A percentile compares a stretch with the other conserved stretches of the same genome.
phyloP scores from a whole-genome alignment of 2,329 filamentous ascomycete species.

The Colletotrichum sp. region DNA sequence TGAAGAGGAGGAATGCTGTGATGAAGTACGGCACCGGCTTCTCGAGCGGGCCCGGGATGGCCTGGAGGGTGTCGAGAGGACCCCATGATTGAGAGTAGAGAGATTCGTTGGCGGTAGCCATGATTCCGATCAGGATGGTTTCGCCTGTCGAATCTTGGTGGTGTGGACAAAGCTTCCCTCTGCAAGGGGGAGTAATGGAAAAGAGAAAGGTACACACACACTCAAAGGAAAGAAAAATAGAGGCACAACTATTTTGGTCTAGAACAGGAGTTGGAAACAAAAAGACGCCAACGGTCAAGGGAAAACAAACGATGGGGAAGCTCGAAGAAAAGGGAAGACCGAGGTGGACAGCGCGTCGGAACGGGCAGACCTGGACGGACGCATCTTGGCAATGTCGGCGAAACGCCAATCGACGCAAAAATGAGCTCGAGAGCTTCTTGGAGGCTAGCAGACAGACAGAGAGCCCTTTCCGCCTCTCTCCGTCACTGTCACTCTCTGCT shows the following conservation, averaged over 20 bases:
- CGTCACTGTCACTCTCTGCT: not conserved
- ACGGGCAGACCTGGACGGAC: constrained; percentile 13
- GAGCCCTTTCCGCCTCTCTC: not conserved
- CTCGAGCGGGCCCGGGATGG: constrained; percentile 8
- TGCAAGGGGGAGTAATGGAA: not conserved
- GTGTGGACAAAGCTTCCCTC: not conserved
- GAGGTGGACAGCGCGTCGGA: constrained; percentile 4
- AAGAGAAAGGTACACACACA: not conserved
- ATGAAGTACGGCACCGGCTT: constrained; percentile 19
- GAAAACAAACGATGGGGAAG: not conserved
- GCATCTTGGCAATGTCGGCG: constrained; percentile 1
- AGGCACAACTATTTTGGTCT: not conserved
- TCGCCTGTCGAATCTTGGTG: not conserved
- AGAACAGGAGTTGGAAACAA: not conserved
- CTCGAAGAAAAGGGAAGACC: constrained; percentile 16
- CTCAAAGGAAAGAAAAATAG: not conserved
- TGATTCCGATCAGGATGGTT: not conserved
- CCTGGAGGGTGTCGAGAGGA: constrained; percentile 9
- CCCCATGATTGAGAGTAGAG: constrained; percentile 8
- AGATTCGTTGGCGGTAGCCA: constrained; percentile 18
- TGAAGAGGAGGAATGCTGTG: constrained; percentile 4
- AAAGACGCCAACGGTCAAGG: not conserved
- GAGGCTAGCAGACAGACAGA: not conserved
- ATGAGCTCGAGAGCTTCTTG: constrained; percentile 12
- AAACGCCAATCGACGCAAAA: constrained; percentile 9